Conservation (phyloP, 805 yeast species). For the Suhomyces emberorum region DNA sequence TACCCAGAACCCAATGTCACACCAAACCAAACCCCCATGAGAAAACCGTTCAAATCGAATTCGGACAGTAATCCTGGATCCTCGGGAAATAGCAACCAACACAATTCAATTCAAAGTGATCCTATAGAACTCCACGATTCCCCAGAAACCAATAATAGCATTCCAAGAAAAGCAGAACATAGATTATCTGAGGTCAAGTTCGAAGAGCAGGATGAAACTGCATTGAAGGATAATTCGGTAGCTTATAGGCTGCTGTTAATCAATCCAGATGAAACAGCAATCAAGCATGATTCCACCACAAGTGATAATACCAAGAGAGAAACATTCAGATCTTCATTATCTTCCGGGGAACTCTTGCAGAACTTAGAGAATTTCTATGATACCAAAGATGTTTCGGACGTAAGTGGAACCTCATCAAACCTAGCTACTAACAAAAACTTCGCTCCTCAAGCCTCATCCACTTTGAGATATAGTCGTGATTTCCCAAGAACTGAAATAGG, state of each 20-base stretch:
- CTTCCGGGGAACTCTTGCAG: slow-evolving; percentile 30
- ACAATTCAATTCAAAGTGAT: slow-evolving; percentile 3
- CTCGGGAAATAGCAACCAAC: not conserved
- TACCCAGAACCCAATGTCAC: slow-evolving; percentile 24
- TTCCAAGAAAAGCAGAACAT: not conserved
- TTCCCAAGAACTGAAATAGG: slow-evolving; percentile 5
- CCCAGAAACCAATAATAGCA: not conserved
- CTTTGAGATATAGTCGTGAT: slow-evolving; percentile 7
- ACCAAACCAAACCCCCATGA: slow-evolving; percentile 11
- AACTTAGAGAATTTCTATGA: slow-evolving; percentile 17
- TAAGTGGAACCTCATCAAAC: not conserved
- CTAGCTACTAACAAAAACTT: slow-evolving; percentile 3
- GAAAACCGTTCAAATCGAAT: slow-evolving; percentile 3
- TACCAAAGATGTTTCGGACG: not conserved
- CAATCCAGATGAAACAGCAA: slow-evolving; percentile 9
- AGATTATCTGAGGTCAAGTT: slow-evolving; percentile 2
- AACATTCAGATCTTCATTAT: slow-evolving; percentile 19
- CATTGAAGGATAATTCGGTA: not conserved
- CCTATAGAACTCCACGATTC: slow-evolving; percentile 2
- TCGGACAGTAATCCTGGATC: slow-evolving; percentile 3
- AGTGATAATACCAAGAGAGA: slow-evolving; percentile 4
- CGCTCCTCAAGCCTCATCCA: slow-evolving; percentile 8
- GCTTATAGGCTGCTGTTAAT: slow-evolving; percentile 7
- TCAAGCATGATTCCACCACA: slow-evolving; percentile 1
- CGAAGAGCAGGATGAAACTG: not conserved